Evolutionary conservation across 1,139 yeast species (phyloP), one percentile per base, ranked within the genome.

Genomic region (Geotrichum aggregatum): DNA sequence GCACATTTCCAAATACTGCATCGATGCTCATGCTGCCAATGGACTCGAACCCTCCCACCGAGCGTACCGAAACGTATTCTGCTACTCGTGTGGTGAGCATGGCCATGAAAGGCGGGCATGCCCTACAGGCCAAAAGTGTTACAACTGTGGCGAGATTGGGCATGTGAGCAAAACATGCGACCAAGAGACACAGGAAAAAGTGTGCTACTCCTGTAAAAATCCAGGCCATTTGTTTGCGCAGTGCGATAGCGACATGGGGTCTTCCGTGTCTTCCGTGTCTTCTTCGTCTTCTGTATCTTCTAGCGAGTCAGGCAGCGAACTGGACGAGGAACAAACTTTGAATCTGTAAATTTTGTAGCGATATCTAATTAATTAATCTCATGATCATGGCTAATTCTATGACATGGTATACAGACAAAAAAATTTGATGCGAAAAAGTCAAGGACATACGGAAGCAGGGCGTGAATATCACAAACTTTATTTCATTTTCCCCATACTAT

Each of bases 141-240:
- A 87, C 78, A 87, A 89, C 62, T 89, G 97, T 72, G 96, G 96
- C 62, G 83, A 84, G 72, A 76, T 80, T 61, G 96, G 96, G 56
- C 97, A 89, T 74, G 78, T 88, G 63, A 83, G 94, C 59, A 87
- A 82, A 71, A 95, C 86, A 61, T 89, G 97, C 73, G 72, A 79
- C 61, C 88, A 87, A 54, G 63, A 5, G 8, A 24, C 66, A 34
- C 66, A 60, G 52, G 72, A 78, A 80, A 59, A 86, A 82, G 71
- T 88, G 66, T 88, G 96, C 75, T 88, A 88, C 84, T 85, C 84
- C 80, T 88, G 96, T 73, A 87, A 85, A 69, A 79, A 84, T 72
- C 84, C 95, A 56, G 95, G 95, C 59, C 96, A 88, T 72, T 89
- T 87, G 71, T 86, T 94, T 56, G 78, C 80, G 62, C 94, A 85